Conservation (phyloP, 345 rosid genomes). For the Moricandia moricandioides region DNA sequence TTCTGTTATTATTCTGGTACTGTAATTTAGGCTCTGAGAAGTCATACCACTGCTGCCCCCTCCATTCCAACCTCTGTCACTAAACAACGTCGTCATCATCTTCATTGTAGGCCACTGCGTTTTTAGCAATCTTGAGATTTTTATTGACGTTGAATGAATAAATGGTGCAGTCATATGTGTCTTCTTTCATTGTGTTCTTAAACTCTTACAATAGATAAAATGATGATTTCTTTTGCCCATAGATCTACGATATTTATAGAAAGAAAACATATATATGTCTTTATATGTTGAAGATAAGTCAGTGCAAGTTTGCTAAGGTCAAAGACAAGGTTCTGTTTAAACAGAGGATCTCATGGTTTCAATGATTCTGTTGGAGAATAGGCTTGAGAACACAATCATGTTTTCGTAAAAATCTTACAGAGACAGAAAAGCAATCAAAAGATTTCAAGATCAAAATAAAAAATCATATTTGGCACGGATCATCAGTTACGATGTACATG, state of each 20-base stretch:
- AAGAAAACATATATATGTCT: slow-evolving; percentile 29
- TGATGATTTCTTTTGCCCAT: neutral
- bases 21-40: no score
- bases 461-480: no score
- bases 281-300: slow-evolving; percentile 57
- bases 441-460: no score
- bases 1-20: no score
- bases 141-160: slow-evolving; percentile 81
- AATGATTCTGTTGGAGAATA: slow-evolving; percentile 76
- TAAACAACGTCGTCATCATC: no score
- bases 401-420: neutral
- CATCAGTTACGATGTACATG: no score
- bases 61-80: no score
- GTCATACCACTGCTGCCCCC: no score
- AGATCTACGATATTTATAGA: neutral
- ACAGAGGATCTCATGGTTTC: slow-evolving; percentile 69
- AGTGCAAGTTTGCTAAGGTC: slow-evolving; percentile 50
- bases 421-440: no score
- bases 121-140: slow-evolving; percentile 27
- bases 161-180: slow-evolving; percentile 61
- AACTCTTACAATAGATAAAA: slow-evolving; percentile 52
- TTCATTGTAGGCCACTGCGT: no score
- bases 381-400: slow-evolving; percentile 39
- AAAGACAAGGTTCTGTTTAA: slow-evolving; percentile 69
- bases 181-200: slow-evolving; percentile 80